Base-by-base conservation (phyloP, 805 yeast species). In the Candida dendrica region DNA sequence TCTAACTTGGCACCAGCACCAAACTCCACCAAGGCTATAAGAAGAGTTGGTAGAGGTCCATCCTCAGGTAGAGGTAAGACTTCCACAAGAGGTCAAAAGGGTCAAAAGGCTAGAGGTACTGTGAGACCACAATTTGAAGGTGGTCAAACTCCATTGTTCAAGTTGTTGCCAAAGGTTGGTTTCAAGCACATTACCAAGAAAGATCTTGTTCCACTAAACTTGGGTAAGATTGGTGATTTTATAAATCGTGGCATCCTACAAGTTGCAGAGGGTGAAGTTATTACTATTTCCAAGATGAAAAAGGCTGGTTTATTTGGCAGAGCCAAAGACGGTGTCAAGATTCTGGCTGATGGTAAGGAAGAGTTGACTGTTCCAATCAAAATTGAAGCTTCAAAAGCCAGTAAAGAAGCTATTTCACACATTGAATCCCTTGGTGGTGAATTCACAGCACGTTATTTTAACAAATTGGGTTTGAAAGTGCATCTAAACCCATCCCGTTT, bases 41-140 rank as follows among this genome's bases (percentile, higher is more conserved):
- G 81, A 58, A 75, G 96, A 63, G 71, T 91, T 11, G 98, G 98
- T 65, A 81, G 98, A 69, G 98, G 98, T 68, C 95, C 96, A 19
- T 89, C 95, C 34, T 83, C 95, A 31, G 88, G 89, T 17, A 71
- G 76, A 50, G 98, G 98, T 69, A 90, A 91, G 65, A 93, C 98
- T 3, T 79, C 97, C 6, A 95, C 96, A 38, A 76, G 98, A 63
- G 98, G 98, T 72, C 95, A 87, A 58, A 93, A 93, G 68, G 98
- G 98, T 78, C 98, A 91, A 63, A 91, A 91, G 68, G 96, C 98
- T 10, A 79, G 98, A 66, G 85, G 91, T 32, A 77, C 81, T 34
- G 91, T 91, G 26, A 91, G 89, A 43, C 77, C 84, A 45, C 87
- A 95, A 91, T 88, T 91, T 60, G 98, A 93, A 71, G 98, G 98